Conservation (phyloP, 2,329 filamentous ascomycete species). For the Botrytis porri region DNA sequence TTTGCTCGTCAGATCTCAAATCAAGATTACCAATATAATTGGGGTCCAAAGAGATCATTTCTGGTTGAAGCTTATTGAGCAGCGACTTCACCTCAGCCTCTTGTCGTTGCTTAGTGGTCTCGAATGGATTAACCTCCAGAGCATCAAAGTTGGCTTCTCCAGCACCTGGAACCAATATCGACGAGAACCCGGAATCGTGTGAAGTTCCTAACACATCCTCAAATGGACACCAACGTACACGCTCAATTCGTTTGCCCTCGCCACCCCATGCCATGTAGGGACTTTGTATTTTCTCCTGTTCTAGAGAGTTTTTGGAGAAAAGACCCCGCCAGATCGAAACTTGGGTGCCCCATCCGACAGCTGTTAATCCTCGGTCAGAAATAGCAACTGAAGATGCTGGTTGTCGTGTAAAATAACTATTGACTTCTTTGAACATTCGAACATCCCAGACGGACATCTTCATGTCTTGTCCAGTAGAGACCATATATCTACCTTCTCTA, state of each 20-base stretch:
- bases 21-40: conserved; percentile 89
- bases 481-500: conserved; percentile 91
- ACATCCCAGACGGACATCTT: conserved; percentile 97
- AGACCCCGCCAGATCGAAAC: conserved; percentile 89
- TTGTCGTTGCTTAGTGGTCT: conserved; percentile 87
- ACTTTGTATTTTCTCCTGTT: conserved; percentile 76
- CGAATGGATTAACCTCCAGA: conserved; percentile 91
- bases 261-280: conserved; percentile 95
- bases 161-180: conserved; percentile 87
- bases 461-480: conserved; percentile 82
- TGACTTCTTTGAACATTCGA: conserved; percentile 88
- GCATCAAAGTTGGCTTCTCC: conserved; percentile 96
- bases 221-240: conserved; percentile 87
- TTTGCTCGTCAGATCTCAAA: conserved; percentile 72
- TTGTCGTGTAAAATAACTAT: conserved; percentile 79
- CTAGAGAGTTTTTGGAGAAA: conserved; percentile 68
- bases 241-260: conserved; percentile 76
- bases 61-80: conserved; percentile 90
- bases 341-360: conserved; percentile 87
- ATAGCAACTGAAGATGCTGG: conserved; percentile 83
- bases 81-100: conserved; percentile 86
- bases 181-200: conserved; percentile 83
- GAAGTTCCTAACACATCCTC: conserved; percentile 88
- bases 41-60: conserved; percentile 95
- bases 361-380: conserved; percentile 82